Percentiles rank a stretch among this genome's conserved stretches.
Evolutionary conservation across 306 rosid species (phyloP).

Genomic region (Delonix regia): DNA sequence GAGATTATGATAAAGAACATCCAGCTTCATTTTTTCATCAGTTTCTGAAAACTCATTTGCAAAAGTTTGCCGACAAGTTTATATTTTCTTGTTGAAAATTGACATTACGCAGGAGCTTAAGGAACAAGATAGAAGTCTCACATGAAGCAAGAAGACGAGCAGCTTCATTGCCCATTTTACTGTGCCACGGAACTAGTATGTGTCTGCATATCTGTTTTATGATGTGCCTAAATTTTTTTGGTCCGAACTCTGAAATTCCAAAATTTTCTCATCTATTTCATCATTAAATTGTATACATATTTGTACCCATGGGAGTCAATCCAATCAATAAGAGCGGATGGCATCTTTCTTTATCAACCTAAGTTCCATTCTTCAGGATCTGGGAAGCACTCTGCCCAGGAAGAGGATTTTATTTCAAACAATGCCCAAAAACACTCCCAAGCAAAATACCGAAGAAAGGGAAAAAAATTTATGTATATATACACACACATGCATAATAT

Average conservation of each 20-base stretch:
- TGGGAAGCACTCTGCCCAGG: no score
- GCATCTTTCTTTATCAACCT: no score
- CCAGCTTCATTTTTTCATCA: not conserved
- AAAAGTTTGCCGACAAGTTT: constrained; percentile 4
- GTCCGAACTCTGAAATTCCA: not conserved
- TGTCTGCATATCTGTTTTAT: constrained; percentile 20
- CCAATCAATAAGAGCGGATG: no score
- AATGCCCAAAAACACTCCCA: no score
- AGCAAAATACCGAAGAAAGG: no score
- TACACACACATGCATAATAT: no score
- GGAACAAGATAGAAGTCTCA: constrained; percentile 83
- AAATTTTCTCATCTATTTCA: not conserved
- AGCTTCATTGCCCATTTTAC: constrained; percentile 75
- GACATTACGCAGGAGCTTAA: constrained; percentile 63
- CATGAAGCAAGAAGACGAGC: constrained; percentile 92
- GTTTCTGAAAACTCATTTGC: constrained; percentile 18
- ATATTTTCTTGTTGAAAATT: constrained; percentile 12
- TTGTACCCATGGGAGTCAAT: no score
- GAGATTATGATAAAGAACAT: not conserved
- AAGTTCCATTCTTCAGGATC: no score
- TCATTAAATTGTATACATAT: not conserved
- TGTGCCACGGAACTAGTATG: constrained; percentile 87
- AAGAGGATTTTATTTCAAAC: no score
- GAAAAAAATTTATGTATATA: no score
- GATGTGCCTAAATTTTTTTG: not conserved